Evolutionary conservation across 805 yeast species (phyloP), one percentile per base, ranked within the genome.

Genomic region (Candida alai): DNA sequence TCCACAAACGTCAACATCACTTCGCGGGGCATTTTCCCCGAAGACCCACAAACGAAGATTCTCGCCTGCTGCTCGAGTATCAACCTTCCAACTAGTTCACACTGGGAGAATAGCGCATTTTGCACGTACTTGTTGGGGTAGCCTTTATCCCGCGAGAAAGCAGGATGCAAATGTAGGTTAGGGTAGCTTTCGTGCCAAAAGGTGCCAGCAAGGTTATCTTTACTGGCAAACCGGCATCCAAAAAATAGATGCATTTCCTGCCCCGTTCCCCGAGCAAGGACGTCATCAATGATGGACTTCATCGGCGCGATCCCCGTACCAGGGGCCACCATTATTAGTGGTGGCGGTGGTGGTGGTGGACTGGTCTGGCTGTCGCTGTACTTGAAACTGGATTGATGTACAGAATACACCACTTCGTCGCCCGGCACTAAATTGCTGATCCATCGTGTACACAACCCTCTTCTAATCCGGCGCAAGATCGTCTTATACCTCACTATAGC

Each of bases 231-330:
- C 37, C 97, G 63, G 56, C 82, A 82, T 2, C 97, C 98, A 40
- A 76, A 75, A 47, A 89, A 85, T 18, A 90, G 55, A 27, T 70
- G 60, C 25, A 82, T 49, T 1, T 57, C 53, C 18, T 61, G 63
- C 1, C 1, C 45, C 47, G 19, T 32, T 3, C 34, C 21, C 5
- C 37, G 36, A n/a, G 17, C 10, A 13, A 56, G 38, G 3, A 56
- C 47, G 1, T 65, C 48, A 27, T 74, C 74, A 10, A 90, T 69
- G 25, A 89, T 49, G 1, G 85, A 73, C 48, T 86, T 75, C 73
- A 90, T 78, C 2, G 98, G 98, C 0, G 99, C 98, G 8, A 93
- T 68, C 2, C 99, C 99, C 0, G 97, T 94, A 3, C 98, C 99
- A 0, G 98, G 95, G 2, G 90, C 82, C 4, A 90, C 70, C 73